phyloP scores from a whole-genome alignment of 148 eudicot species.

The Cornus suecica region DNA sequence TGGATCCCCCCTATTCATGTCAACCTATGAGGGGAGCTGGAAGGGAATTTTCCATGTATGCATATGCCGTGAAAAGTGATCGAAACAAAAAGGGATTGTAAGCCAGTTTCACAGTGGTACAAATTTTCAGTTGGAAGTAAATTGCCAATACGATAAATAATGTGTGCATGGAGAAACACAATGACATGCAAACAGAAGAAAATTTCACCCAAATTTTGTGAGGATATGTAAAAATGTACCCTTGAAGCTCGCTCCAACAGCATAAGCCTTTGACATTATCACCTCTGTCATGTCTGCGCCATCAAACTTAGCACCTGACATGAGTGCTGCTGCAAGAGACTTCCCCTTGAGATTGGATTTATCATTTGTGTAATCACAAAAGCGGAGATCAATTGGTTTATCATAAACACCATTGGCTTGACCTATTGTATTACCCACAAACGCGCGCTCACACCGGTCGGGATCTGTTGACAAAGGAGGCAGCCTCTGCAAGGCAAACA shows the following conservation, averaged over 20 bases:
- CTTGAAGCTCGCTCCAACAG: conserved; percentile 96
- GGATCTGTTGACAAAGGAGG: conserved; percentile 96
- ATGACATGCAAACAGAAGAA: background rate
- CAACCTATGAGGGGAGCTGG: too few relatives aligned
- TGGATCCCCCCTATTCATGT: too few relatives aligned
- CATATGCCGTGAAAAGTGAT: background rate
- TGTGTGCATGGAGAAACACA: background rate
- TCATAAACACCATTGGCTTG: conserved; percentile 99
- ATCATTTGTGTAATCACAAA: conserved; percentile 83
- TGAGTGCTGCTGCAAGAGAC: conserved; percentile 90
- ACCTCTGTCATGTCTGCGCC: conserved; percentile 99
- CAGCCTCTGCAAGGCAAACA: conserved; percentile 60
- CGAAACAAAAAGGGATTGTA: background rate
- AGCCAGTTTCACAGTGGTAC: background rate
- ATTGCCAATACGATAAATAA: background rate
- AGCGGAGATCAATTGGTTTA: conserved; percentile 88
- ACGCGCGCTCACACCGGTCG: conserved; percentile 85
- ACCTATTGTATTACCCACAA: conserved; percentile 95
- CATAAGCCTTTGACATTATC: conserved; percentile 98
- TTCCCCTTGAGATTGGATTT: conserved; percentile 91
- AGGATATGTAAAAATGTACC: conserved; percentile 36
- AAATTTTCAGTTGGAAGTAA: background rate
- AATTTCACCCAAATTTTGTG: background rate
- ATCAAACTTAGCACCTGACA: conserved; percentile 96
- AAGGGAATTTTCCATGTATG: too few relatives aligned